phyloP scores from a whole-genome alignment of 345 rosid genomes.

The Pistacia vera region DNA sequence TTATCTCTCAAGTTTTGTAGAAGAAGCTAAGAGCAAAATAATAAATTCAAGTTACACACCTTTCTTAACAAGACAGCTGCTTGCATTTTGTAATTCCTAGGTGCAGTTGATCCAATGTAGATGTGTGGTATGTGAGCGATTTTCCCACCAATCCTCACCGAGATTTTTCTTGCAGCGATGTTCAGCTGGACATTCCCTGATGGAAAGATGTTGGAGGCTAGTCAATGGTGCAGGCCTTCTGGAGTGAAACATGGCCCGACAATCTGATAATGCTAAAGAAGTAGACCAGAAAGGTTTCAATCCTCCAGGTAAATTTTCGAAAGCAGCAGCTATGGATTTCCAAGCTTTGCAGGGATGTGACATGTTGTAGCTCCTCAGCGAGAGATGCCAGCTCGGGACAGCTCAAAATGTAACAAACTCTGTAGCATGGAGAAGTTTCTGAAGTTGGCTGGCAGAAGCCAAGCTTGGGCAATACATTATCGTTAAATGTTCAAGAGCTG shows the following conservation, averaged over 20 bases:
- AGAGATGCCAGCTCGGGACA: constrained; percentile 10
- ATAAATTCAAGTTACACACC: too few species aligned
- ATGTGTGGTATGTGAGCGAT: constrained; percentile 2
- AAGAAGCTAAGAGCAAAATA: too few species aligned
- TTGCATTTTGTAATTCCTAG: too few species aligned
- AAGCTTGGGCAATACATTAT: constrained; percentile 21
- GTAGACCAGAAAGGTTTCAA: constrained; percentile 7
- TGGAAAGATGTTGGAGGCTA: constrained; percentile 13
- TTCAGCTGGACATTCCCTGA: constrained; percentile 19
- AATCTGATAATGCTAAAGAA: constrained; percentile 10
- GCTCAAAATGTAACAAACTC: constrained; percentile 9
- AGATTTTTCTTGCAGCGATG: neutral
- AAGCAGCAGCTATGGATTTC: constrained; percentile 19
- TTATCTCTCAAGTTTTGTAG: too few species aligned
- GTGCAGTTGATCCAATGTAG: neutral
- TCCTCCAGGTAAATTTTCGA: constrained; percentile 11
- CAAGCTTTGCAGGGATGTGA: constrained; percentile 15
- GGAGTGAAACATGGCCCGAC: neutral
- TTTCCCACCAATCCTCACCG: constrained; percentile 17
- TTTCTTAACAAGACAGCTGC: too few species aligned
- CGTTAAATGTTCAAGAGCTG: constrained; percentile 15
- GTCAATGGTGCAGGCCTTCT: neutral
- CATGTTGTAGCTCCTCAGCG: constrained; percentile 12
- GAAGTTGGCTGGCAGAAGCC: constrained; percentile 11
- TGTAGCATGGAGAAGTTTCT: neutral